Evolutionary conservation across 495 filamentous ascomycete species (phyloP), one percentile per base, ranked within the genome.

Genomic region (Parachaetomium inaequale): DNA sequence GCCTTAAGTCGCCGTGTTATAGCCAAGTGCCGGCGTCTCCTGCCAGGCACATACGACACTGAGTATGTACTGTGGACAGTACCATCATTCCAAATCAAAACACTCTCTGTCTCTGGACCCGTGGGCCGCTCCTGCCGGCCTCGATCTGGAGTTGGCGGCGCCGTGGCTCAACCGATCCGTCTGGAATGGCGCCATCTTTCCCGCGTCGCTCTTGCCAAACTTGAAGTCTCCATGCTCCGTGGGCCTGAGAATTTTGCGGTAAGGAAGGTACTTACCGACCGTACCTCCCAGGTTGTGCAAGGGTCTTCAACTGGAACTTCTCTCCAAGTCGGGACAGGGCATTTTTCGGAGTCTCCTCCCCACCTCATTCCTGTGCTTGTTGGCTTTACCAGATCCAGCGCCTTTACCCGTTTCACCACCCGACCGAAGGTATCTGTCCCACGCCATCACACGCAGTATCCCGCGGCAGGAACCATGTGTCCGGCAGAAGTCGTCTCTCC

Each of bases 1-100:
- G 49, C 53, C 67, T 70, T 72, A 72, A 50, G 42, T 62, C 58
- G 26, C 42, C 14, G 23, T 61, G 63, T 38, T 72, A 73, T 73
- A 70, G 49, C 57, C 65, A 73, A 72, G 47, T 72, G 71, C 71
- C 69, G 69, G 60, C 59, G 57, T 65, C 25, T 59, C 52, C 61
- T 55, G 62, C 50, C 62, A 62, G 67, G 62, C 36, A 61, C 58
- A 50, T 34, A 31, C 45, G 6, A 36, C 57, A 23, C 34, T 28
- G 3, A n/a, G n/a, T n/a, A n/a, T n/a, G n/a, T n/a, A n/a, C n/a
- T n/a, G n/a, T n/a, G n/a, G n/a, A n/a, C 25, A 7, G 28, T 29
- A 36, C 29, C 25, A 42, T 45, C 29, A 31, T 36, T 45, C 45
- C 46, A 28, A 50, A 50, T 58, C 42, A 29, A 47, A 40, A 29